These are phyloP conservation scores for Dipodascopsis uninucleata DNA, from an alignment of 805 yeast species.

Conservation along the genomic window DNA sequence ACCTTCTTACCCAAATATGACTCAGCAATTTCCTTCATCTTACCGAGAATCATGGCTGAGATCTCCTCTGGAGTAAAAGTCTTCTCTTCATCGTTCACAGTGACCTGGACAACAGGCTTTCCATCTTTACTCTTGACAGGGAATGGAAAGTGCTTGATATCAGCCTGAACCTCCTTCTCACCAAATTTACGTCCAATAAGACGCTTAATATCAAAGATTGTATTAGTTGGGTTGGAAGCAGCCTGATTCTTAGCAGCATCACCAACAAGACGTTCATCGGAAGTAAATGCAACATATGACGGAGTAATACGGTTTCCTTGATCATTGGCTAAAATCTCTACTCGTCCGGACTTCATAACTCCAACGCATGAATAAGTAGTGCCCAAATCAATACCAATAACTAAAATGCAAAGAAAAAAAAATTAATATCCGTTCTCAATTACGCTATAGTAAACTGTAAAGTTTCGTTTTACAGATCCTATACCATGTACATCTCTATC, in stretches of 20 bases:
- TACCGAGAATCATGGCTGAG: slow-evolving; percentile 84
- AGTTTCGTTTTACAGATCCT: no score
- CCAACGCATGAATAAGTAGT: slow-evolving; percentile 98
- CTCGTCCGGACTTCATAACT: slow-evolving; percentile 76
- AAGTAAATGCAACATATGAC: slow-evolving; percentile 93
- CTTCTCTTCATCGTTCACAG: slow-evolving; percentile 80
- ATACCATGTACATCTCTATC: no score
- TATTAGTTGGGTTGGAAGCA: slow-evolving; percentile 90
- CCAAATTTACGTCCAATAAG: slow-evolving; percentile 79
- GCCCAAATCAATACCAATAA: slow-evolving; percentile 94
- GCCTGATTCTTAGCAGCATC: slow-evolving; percentile 99
- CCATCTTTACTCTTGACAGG: slow-evolving; percentile 70
- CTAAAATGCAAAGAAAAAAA: slow-evolving; percentile 32
- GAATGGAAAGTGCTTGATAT: slow-evolving; percentile 86
- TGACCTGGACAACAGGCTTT: slow-evolving; percentile 84
- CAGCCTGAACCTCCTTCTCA: slow-evolving; percentile 75
- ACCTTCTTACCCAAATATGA: slow-evolving; percentile 79
- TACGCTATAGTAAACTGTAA: no score
- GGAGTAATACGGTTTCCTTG: slow-evolving; percentile 99
- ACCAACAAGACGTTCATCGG: slow-evolving; percentile 90
- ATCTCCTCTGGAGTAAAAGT: slow-evolving; percentile 92
- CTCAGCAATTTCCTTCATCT: slow-evolving; percentile 95
- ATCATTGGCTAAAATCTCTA: slow-evolving; percentile 93
- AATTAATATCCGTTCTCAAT: no score
- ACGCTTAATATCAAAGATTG: slow-evolving; percentile 88